phyloP scores from a whole-genome alignment of 257 asterid genomes.

The Cruciata laevipes region DNA sequence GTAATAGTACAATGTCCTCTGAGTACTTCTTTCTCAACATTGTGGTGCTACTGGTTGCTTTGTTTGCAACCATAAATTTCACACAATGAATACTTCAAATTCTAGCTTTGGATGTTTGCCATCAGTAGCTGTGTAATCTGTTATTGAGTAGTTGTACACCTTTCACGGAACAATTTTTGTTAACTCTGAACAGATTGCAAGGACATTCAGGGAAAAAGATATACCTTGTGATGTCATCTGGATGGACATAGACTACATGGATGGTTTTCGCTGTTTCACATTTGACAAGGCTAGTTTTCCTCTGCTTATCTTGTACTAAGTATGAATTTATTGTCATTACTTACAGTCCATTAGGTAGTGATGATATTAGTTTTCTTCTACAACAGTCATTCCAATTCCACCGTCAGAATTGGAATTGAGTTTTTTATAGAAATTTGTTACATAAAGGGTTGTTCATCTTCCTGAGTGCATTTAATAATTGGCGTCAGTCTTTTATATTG shows the following conservation, averaged over 20 bases:
- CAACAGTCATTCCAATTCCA: no score
- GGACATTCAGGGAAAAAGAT: slow-evolving; percentile 71
- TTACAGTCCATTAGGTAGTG: not conserved
- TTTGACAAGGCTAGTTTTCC: slow-evolving; percentile 57
- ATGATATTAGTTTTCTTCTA: not conserved
- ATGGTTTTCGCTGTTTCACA: slow-evolving; percentile 93
- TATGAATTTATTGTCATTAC: not conserved
- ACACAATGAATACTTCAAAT: not conserved
- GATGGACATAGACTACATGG: slow-evolving; percentile 99
- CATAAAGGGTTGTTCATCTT: no score
- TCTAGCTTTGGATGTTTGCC: not conserved
- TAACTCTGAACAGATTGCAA: slow-evolving; percentile 58
- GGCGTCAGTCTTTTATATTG: not conserved
- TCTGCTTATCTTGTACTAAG: not conserved
- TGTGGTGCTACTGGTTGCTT: not conserved
- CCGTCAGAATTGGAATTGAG: not conserved
- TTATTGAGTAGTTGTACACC: not conserved
- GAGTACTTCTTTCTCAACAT: not conserved
- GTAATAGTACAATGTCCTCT: not conserved
- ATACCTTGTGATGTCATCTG: slow-evolving; percentile 98
- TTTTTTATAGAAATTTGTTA: not conserved
- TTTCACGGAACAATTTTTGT: not conserved
- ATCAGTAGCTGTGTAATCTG: not conserved
- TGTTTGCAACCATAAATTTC: not conserved
- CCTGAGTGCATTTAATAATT: not conserved